Base-by-base conservation (phyloP, 1,284 basidiomycete genomes). In the Schizophyllum amplum region DNA sequence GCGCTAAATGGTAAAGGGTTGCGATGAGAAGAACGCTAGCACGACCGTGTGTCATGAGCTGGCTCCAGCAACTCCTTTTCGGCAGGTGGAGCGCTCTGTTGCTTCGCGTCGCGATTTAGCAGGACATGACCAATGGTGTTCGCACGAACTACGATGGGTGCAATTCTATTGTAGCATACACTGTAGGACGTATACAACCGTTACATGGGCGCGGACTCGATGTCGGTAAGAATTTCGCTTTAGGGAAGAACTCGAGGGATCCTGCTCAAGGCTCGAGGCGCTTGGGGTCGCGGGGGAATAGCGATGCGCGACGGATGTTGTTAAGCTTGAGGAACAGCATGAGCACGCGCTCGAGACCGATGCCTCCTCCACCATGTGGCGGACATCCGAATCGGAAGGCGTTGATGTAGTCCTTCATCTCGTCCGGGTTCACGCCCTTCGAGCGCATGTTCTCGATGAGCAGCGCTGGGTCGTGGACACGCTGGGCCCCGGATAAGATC, bases 401-500 rank as follows among this genome's bases (percentile, higher is more conserved):
- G 69, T 98, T 93, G 55, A 99, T 73, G 72, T 99, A 99, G 59
- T 82, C 82, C 70, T 87, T 84, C 92, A 98, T 95, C 42, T 82
- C 83, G 52, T 84, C 86, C 3, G 92, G 93, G 66, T 94, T 86
- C 60, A 97, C 86, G 46, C 84, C 86, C 68, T 89, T 89, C 56
- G 77, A 79, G 54, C 78, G 80, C 94, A 96, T 97, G 71, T 90
- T 83, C 75, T 91, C 83, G 59, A 81, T 81, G 59, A 99, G 83
- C 61, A 96, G 77, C 15, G 75, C 74, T 4, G 96, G 84, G 66
- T 98, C 94, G 74, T 99, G 97, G 55, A 98, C 86, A 77, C 95
- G 92, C 72, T 99, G 96, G 20, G 96, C 96, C 17, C 96, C 96
- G 1, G 94, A 98, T 25, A 99, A 79, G 66, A 99, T 98, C 73